These are phyloP conservation scores for Clarireedia monteithiana DNA, from an alignment of 2,329 filamentous ascomycete genomes.

Conservation along the genomic window DNA sequence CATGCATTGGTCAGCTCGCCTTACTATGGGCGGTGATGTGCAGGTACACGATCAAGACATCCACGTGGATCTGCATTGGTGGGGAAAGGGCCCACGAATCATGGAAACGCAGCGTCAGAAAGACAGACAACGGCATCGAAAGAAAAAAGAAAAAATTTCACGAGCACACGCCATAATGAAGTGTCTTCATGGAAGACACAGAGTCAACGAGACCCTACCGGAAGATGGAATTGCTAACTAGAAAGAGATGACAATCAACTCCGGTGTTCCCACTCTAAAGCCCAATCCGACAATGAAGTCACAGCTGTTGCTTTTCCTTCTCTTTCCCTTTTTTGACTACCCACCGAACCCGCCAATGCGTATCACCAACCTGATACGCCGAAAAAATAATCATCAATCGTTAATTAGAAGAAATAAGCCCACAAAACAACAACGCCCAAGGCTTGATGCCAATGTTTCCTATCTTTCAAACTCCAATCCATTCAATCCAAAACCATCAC, in stretches of 20 bases:
- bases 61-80: too few relatives aligned
- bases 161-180: neutral
- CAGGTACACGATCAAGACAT: too few relatives aligned
- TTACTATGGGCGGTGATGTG: too few relatives aligned
- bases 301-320: neutral
- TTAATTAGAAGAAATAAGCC: neutral
- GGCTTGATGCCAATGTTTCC: neutral
- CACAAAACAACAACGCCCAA: neutral
- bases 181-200: neutral
- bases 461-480: neutral
- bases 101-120: neutral
- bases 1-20: too few relatives aligned
- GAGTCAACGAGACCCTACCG: neutral
- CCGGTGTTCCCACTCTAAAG: neutral
- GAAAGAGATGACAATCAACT: neutral
- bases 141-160: neutral
- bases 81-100: neutral
- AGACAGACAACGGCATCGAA: neutral
- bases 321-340: neutral
- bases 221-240: neutral
- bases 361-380: neutral
- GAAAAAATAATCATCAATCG: neutral
- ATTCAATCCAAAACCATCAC: neutral
- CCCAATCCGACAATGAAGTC: neutral
- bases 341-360: neutral